These are phyloP conservation scores for Alternaria sp. DNA, from an alignment of 2,329 filamentous ascomycete species.

Conservation along the genomic window DNA sequence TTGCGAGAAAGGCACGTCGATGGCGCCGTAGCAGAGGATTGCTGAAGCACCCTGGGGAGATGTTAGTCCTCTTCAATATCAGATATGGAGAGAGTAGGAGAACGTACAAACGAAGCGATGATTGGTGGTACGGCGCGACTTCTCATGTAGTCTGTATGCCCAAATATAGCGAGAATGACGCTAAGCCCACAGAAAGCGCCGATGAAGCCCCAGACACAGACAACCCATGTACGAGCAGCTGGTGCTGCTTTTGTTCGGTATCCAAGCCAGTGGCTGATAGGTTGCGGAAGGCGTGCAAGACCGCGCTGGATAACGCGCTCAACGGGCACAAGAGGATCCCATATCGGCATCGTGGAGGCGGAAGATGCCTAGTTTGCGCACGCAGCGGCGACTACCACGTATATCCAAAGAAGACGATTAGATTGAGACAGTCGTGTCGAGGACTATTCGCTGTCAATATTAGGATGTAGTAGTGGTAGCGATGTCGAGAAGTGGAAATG, in stretches of 20 bases:
- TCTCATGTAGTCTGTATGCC: constrained; percentile 48
- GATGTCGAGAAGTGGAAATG: constrained; percentile 3
- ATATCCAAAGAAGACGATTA: too few species aligned
- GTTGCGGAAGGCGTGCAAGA: constrained; percentile 62
- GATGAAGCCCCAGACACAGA: constrained; percentile 52
- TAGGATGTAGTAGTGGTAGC: not conserved
- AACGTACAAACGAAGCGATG: constrained; percentile 49
- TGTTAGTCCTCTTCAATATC: not conserved
- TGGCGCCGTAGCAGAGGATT: constrained; percentile 54
- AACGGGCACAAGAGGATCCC: constrained; percentile 34
- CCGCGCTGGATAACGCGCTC: constrained; percentile 38
- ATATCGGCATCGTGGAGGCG: constrained; percentile 24
- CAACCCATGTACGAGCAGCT: constrained; percentile 35
- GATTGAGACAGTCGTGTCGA: too few species aligned
- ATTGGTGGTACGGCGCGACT: constrained; percentile 50
- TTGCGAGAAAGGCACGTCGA: constrained; percentile 54
- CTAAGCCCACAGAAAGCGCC: constrained; percentile 53
- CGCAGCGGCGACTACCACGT: not conserved
- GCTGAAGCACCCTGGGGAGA: constrained; percentile 50
- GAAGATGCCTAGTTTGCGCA: not conserved
- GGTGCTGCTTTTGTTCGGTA: constrained; percentile 43
- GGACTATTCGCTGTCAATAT: not conserved
- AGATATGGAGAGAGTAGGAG: not conserved
- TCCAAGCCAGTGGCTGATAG: constrained; percentile 70
- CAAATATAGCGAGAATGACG: constrained; percentile 50